Evolutionary conservation across 352 stramenopile species (phyloP), one percentile per base, ranked within the genome.

Genomic region (Pilasporangium apinafurcum): DNA sequence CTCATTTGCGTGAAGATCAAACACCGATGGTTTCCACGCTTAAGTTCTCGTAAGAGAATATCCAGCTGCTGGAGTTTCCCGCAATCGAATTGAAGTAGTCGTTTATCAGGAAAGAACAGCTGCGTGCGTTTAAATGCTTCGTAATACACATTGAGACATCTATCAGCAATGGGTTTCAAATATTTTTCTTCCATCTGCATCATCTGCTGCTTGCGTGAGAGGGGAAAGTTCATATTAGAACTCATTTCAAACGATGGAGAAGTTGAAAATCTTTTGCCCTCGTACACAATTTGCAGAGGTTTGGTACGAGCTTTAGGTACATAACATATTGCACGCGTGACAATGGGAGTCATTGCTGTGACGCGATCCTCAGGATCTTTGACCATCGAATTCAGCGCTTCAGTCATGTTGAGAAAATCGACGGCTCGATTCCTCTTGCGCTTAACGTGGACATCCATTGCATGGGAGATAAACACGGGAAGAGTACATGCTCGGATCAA

Each of bases 1-100:
- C 92, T 98, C 96, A 99, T 99, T 63, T 99, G 95, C 21, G 90
- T 97, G 45, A 98, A 98, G 31, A 98, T 97, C n/a, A 98, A 62
- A 6, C 83, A 95, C 18, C 96, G 79, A 53, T 99, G 95, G 7
- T 87, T 85, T 12, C 82, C 94, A 10, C 78, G 81, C 50, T 98
- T 98, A n/a, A 99, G 71, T 47, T 97, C 95, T 4, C 88, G 92
- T 14, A 99, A 64, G 56, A 99, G 94, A 25, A 68, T 29, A 24
- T 82, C 81, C 8, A 96, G 48, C 27, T 91, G 69, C 31, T 98
- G 82, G 3, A 98, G 65, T 43, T 85, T 86, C n/a, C 92, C 86
- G 47, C 95, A 97, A 65, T 99, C 96, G 53, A 97, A 99, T 59
- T 99, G 95, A 13, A 99, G 68, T 28, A 99, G 62, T 22, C 93